phyloP scores from a whole-genome alignment of 225 moss, liverwort and hornwort species.

The Neckera pumila region DNA sequence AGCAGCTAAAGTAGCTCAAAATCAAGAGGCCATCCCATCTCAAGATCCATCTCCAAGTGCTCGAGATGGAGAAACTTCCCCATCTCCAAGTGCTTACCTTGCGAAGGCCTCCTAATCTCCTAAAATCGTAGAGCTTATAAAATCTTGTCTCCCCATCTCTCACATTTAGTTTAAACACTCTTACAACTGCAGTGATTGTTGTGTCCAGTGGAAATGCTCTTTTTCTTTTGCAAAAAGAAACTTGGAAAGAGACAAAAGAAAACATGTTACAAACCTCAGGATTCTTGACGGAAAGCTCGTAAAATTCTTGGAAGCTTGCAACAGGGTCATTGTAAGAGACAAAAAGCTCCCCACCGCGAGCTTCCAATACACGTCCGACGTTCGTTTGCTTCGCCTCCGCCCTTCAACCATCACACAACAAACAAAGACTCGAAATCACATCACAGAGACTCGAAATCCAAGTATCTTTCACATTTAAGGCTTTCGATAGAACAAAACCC shows the following conservation, averaged over 20 bases:
- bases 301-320: constrained; percentile 58
- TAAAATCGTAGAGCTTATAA: neutral
- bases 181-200: no score
- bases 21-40: neutral
- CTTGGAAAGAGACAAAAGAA: neutral
- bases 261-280: constrained; percentile 39
- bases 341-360: constrained; percentile 38
- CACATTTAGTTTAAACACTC: neutral
- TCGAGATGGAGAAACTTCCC: neutral
- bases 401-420: constrained; percentile 17
- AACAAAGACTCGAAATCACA: neutral
- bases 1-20: neutral
- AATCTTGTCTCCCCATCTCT: neutral
- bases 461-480: neutral
- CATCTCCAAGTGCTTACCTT: neutral
- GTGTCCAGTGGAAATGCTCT: neutral
- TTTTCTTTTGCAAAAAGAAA: neutral
- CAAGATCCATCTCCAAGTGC: neutral
- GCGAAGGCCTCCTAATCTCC: neutral
- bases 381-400: constrained; percentile 45
- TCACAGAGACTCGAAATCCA: neutral
- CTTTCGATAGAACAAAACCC: neutral
- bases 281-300: constrained; percentile 56
- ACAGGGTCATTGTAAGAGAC: constrained; percentile 62
- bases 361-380: constrained; percentile 53